A percentile compares a stretch with the other conserved stretches of the same genome.
Evolutionary conservation across 257 asterid species (phyloP).

Genomic region (Salvia rosmarinus): DNA sequence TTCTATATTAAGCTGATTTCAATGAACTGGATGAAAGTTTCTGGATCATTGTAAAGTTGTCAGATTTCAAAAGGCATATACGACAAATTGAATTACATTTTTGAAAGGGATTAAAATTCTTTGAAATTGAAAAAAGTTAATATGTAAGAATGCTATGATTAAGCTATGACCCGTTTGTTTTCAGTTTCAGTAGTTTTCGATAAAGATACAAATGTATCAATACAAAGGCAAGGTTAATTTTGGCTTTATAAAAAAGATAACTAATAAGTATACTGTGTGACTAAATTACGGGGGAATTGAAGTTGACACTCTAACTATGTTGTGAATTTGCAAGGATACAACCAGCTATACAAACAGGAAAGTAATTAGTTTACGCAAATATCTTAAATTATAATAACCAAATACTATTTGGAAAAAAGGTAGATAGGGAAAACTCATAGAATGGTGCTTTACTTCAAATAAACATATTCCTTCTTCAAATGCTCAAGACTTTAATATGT

Average conservation of each 20-base stretch:
- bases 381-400: background rate
- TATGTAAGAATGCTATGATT: background rate
- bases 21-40: background rate
- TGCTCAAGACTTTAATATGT: background rate
- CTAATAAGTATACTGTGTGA: background rate
- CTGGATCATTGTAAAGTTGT: background rate
- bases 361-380: slow-evolving; percentile 9
- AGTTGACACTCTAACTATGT: background rate
- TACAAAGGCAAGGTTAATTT: background rate
- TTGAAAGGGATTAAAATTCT: too few relatives aligned
- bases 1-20: background rate
- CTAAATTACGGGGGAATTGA: background rate
- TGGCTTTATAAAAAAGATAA: background rate
- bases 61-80: too few relatives aligned
- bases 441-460: background rate
- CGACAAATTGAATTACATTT: too few relatives aligned
- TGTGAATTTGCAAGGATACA: background rate
- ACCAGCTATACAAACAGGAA: background rate
- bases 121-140: too few relatives aligned
- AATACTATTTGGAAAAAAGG: background rate
- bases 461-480: background rate
- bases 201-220: background rate
- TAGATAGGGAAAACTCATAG: background rate
- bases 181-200: slow-evolving; percentile 10
- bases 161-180: background rate